Base-by-base conservation (phyloP, 2,329 filamentous ascomycete genomes). In the Ilyonectria sp. region DNA sequence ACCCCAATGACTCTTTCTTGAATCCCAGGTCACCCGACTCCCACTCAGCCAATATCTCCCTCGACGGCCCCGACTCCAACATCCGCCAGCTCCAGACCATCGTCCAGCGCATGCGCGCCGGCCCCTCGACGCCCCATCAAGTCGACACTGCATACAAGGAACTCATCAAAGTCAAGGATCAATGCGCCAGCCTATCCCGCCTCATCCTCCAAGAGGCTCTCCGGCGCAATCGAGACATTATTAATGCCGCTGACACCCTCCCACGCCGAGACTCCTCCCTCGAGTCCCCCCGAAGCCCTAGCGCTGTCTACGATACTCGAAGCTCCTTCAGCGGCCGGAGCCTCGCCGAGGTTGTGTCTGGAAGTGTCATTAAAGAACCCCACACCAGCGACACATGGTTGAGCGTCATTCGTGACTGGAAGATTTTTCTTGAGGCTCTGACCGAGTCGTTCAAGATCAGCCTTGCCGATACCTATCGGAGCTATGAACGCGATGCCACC, bases 101-200 rank as follows among this genome's bases (percentile, higher is more conserved):
- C 8, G 70, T 81, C 9, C 79, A 79, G 61, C 78, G 80, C 54
- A 79, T 83, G 72, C 76, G 79, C 49, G 72, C 77, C 44, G 74
- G 77, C 4, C 78, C 81, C 3, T 70, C 77, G 0, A 76, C 75
- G 1, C 75, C 80, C 2, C 79, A 73, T 62, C 77, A 82, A 6
- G 80, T 86, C 17, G 85, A 86, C 63, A 76, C 79, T 3, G 82
- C 81, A 6, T 86, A 82, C 70, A 82, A 83, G 26, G 79, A 83
- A 7, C 86, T 85, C 53, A 70, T 72, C 59, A 86, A 81, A 68
- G 70, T 83, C 54, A 81, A 77, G 60, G 82, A 84, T 1, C 79
- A 78, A 59, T 83, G 82, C 63, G 65, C 79, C n/a, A 75, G 75
- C 2, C 72, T 85, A n/a, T 86, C 83, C 58, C 76, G 77, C 55